Evolutionary conservation across 495 filamentous ascomycete genomes (phyloP), one percentile per base, ranked within the genome.

Genomic region (Evernia prunastri): DNA sequence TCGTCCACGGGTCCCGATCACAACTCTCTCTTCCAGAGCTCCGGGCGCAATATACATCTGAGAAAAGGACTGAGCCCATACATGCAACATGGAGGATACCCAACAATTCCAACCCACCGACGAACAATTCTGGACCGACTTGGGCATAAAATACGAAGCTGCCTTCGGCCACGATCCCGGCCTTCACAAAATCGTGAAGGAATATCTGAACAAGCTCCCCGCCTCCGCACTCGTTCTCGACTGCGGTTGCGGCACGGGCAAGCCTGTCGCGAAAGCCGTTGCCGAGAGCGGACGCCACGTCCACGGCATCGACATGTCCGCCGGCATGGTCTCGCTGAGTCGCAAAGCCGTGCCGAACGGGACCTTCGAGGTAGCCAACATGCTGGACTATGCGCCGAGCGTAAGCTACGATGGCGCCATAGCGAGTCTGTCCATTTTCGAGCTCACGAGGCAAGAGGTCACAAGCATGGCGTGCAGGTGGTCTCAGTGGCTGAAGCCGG

Each of bases 121-220:
- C 27, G 27, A 18, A 10, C 35, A 42, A 56, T 94, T 93, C 86
- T 94, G 76, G 60, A 37, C 72, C 29, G 36, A 43, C 3, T 60
- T 73, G n/a, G 67, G 69, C 25, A 12, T 36, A 4, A 59, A 69
- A 27, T 74, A 76, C 33, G 72, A 77, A 56, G 58, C 66, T 1
- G 68, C 69, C 31, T 74, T 71, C 31, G 62, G 73, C 25, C 70
- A 75, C 17, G 72, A 79, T 13, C 17, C 5, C 18, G 64, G 67
- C 7, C 45, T 67, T 1, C 63, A 56, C 33, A 42, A 39, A 31
- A 27, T 59, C 49, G 42, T 66, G 53, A 13, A 69, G 66, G 49
- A 60, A 53, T 51, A 66, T 59, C 25, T 67, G 66, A 27, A 27
- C n/a, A 33, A 42, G 25, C 61, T 69, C n/a, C 61, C 63, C 45